phyloP scores from a whole-genome alignment of 2,329 filamentous ascomycete genomes.

The Cladosporium oxysporum region DNA sequence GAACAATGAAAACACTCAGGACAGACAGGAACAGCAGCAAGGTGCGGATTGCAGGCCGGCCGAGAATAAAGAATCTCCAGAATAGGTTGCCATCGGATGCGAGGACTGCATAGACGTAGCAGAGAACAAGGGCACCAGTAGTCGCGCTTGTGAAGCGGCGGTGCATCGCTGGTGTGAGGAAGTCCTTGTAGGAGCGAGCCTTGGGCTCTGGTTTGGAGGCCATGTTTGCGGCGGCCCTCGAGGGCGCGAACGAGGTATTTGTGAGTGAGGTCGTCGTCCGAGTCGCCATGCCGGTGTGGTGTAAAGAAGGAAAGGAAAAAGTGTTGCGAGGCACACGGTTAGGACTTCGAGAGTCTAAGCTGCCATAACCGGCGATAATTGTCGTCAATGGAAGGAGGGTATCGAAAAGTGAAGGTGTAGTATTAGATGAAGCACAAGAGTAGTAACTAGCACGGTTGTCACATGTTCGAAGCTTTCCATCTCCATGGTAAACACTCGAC shows the following conservation, averaged over 20 bases:
- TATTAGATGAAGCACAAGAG: constrained; percentile 13
- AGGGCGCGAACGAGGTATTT: constrained; percentile 7
- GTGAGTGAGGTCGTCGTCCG: constrained; percentile 13
- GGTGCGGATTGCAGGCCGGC: constrained; percentile 72
- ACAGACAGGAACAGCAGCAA: constrained; percentile 73
- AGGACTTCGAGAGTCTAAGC: not conserved
- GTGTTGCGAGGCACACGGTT: not conserved
- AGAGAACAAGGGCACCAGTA: constrained; percentile 66
- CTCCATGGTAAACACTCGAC: constrained; percentile 20
- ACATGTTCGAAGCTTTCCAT: constrained; percentile 23
- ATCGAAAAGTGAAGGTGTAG: not conserved
- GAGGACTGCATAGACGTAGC: constrained; percentile 71
- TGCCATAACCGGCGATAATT: not conserved
- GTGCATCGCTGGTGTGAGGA: constrained; percentile 85
- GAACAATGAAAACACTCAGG: constrained; percentile 78
- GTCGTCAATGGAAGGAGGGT: not conserved
- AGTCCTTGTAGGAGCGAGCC: constrained; percentile 75
- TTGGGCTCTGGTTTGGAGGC: constrained; percentile 15
- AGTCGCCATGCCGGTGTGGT: constrained; percentile 16
- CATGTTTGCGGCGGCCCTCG: constrained; percentile 30
- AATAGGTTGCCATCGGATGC: constrained; percentile 57
- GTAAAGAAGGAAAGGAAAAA: constrained; percentile 1
- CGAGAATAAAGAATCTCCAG: constrained; percentile 85
- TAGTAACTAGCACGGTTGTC: constrained; percentile 22
- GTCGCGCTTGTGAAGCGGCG: constrained; percentile 80